These are phyloP conservation scores for Acrasis kona DNA, from an alignment of 78 protist genomes.

Conservation along the genomic window DNA sequence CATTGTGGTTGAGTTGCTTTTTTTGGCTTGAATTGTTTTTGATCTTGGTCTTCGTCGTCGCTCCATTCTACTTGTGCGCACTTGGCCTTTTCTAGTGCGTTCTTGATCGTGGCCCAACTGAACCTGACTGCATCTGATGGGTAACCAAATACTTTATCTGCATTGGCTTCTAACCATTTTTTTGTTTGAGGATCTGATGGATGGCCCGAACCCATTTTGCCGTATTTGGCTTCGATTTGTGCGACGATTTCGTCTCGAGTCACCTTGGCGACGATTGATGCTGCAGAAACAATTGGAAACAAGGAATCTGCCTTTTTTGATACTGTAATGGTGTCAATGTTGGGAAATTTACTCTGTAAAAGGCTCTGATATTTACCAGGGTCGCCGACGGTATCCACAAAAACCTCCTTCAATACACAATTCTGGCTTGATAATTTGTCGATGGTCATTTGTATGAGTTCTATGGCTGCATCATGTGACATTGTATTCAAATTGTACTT, in stretches of 20 bases:
- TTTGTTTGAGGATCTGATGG: constrained; percentile 11
- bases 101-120: background rate
- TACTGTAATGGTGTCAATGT: constrained; percentile 14
- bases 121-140: background rate
- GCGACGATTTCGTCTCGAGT: constrained; percentile 13
- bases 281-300: constrained; percentile 42
- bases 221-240: background rate
- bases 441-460: background rate
- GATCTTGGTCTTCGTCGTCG: background rate
- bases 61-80: background rate
- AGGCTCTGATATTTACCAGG: background rate
- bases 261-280: constrained; percentile 57
- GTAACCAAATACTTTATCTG: background rate
- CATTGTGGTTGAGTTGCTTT: too few species aligned
- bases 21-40: background rate
- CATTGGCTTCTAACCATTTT: background rate
- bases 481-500: constrained; percentile 6
- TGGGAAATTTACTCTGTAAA: constrained; percentile 23
- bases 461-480: constrained; percentile 27
- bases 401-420: constrained; percentile 5
- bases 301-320: constrained; percentile 43
- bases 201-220: constrained; percentile 11
- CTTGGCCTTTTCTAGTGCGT: background rate
- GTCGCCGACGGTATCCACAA: constrained; percentile 44
- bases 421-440: background rate